Base-by-base conservation (phyloP, 2,329 filamentous ascomycete genomes). In the Plectosphaerella cucumerina region DNA sequence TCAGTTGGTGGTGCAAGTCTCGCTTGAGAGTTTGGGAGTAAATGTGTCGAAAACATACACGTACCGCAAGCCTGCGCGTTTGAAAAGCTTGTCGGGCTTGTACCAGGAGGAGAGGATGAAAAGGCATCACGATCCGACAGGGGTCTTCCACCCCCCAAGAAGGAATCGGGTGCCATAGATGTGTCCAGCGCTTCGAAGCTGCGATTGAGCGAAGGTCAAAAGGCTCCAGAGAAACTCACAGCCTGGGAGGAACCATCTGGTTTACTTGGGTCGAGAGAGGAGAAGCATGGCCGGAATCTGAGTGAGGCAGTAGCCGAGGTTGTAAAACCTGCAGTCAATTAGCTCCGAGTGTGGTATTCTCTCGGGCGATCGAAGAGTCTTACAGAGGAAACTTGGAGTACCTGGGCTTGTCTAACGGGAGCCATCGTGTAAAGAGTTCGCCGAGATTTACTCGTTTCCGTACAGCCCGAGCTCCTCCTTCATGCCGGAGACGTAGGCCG, bases 11-110 rank as follows among this genome's bases (percentile, higher is more conserved):
- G n/a, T n/a, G 20, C 5, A 35, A 21, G 17, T 8, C 3, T 15
- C 44, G 33, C 23, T 44, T 33, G n/a, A 34, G 12, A 11, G 12
- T 9, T 5, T 14, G 15, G 33, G 3, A 14, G 12, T 14, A 20
- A 17, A 5, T 49, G 49, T 71, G 5, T 72, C 73, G 23, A 9
- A 26, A 9, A 26, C 23, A 9, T 26, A 26, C 23, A 75, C 69
- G 44, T 67, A 77, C 67, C 74, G 77, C 2, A 75, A 65, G 1
- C 73, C 72, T 0, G 72, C 71, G 9, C 75, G 67, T 54, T 77
- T 78, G 52, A 73, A 76, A 0, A 66, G 63, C n/a, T 65, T 61
- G 5, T 53, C 50, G 15, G 59, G 61, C n/a, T 57, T 65, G 34
- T 64, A 65, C 62, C 62, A 65, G 1, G 60, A 63, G 2, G 60